Base-by-base conservation (phyloP, 257 asterid species). In the Penstemon eatonii region DNA sequence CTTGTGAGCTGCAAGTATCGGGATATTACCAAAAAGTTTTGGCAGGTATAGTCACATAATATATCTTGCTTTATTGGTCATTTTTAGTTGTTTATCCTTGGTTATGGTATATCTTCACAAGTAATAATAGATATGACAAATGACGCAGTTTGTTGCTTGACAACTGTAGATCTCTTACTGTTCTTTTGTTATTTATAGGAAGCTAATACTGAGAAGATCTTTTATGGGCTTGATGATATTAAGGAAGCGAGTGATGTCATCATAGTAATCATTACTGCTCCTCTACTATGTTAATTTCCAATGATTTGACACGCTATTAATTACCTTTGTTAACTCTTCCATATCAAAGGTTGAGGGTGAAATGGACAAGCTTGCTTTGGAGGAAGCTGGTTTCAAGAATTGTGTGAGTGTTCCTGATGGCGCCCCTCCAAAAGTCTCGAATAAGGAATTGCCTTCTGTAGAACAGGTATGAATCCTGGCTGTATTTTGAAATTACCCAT, bases 401-500 rank as follows among this genome's bases (percentile, higher is more conserved):
- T 93, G 97, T 67, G 99, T 88, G 72, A 93, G 99, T 55, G 97
- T 93, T 73, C 99, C 97, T 57, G 92, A 90, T 81, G 97, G 99
- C 56, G 97, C 98, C 19, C 98, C 98, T 69, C 69, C 96, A 43
- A 80, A 82, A 73, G 88, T 83, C 73, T 90, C 97, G n/a, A 42
- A 78, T 44, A 90, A 90, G 80, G 84, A 71, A 36, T 55, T 93
- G 81, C 97, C 97, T 47, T 63, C 88, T 13, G 73, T 75, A 72
- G 95, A 85, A 80, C 51, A 93, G 87, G 97, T 90, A 79, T 56
- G 39, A 79, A 39, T 58, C 54, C 33, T 40, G 10, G 33, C 40
- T 75, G 44, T 40, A 19, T 59, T 37, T 58, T 68, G 13, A 12
- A 50, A 44, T 49, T 51, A n/a, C 9, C 37, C 40, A 60, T 54